phyloP scores from a whole-genome alignment of 1,284 basidiomycete genomes.

The Boletus sp. region DNA sequence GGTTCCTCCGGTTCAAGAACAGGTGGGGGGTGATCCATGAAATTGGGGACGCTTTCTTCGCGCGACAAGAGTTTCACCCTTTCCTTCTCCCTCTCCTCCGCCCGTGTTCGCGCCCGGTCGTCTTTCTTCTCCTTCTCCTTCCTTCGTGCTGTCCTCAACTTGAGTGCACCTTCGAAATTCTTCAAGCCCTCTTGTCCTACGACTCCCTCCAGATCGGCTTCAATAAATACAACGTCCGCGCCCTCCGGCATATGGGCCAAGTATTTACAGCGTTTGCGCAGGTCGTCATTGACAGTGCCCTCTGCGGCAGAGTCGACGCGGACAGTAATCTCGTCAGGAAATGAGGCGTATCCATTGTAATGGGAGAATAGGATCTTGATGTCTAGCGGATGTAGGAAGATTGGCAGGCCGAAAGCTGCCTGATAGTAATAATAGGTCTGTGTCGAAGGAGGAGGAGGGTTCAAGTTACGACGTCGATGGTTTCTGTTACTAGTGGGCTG shows the following conservation, averaged over 20 bases:
- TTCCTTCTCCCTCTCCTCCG: conserved; percentile 79
- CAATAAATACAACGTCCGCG: conserved; percentile 91
- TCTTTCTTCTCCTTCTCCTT: conserved; percentile 79
- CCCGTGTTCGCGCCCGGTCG: conserved; percentile 71
- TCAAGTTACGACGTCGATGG: conserved; percentile 66
- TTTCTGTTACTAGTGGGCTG: conserved; percentile 32
- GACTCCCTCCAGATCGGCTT: conserved; percentile 77
- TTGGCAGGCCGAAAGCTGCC: conserved; percentile 84
- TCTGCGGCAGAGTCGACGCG: conserved; percentile 76
- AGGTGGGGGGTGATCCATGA: conserved; percentile 15
- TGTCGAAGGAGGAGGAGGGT: conserved; percentile 76
- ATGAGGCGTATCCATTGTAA: conserved; percentile 77
- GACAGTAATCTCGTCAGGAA: conserved; percentile 81
- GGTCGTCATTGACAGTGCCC: conserved; percentile 83
- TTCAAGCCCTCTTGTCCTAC: conserved; percentile 70
- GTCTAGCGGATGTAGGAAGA: conserved; percentile 94
- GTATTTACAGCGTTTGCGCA: conserved; percentile 94
- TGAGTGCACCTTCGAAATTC: conserved; percentile 77
- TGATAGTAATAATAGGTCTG: conserved; percentile 95
- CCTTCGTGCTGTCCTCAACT: conserved; percentile 68
- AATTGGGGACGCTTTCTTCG: conserved; percentile 10
- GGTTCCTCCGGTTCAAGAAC: conserved; percentile 31
- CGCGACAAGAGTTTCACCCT: conserved; percentile 40
- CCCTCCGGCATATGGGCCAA: conserved; percentile 89
- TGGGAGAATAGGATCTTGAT: conserved; percentile 89